A percentile compares a stretch with the other conserved stretches of the same genome.
These are phyloP conservation scores for Reticulascus tulasneorum DNA, from an alignment of 2,329 filamentous ascomycete species.

Conservation along the genomic window DNA sequence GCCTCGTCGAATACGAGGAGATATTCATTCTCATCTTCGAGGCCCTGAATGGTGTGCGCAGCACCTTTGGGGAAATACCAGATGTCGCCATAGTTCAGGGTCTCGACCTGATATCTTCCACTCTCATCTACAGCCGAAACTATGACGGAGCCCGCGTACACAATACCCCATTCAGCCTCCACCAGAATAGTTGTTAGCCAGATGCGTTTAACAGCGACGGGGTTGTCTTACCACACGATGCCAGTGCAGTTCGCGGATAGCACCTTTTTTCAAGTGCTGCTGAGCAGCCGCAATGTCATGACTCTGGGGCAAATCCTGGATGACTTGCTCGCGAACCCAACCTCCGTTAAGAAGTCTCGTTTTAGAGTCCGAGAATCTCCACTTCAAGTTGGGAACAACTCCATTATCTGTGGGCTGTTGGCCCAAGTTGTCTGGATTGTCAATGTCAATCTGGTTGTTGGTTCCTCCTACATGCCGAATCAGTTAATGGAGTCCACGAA, in stretches of 20 bases:
- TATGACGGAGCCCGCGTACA: slow-evolving; percentile 54
- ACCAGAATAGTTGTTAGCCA: slow-evolving; percentile 4
- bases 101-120: slow-evolving; percentile 51
- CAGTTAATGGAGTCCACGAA: background rate
- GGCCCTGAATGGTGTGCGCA: slow-evolving; percentile 60
- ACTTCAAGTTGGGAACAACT: slow-evolving; percentile 62
- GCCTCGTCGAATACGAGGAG: slow-evolving; percentile 64
- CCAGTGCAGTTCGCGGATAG: slow-evolving; percentile 64
- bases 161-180: slow-evolving; percentile 63
- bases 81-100: slow-evolving; percentile 57
- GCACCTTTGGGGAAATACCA: slow-evolving; percentile 67
- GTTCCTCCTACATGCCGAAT: slow-evolving; percentile 52
- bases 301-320: slow-evolving; percentile 62
- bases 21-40: slow-evolving; percentile 65
- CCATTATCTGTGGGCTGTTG: slow-evolving; percentile 59
- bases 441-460: slow-evolving; percentile 55
- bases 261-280: slow-evolving; percentile 63
- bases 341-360: slow-evolving; percentile 59
- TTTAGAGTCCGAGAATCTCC: slow-evolving; percentile 67
- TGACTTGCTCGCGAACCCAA: slow-evolving; percentile 63
- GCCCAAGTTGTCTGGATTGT: slow-evolving; percentile 62
- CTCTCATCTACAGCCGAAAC: slow-evolving; percentile 60
- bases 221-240: slow-evolving; percentile 55
- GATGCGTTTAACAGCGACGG: background rate
- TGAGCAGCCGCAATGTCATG: slow-evolving; percentile 65